A percentile compares a stretch with the other conserved stretches of the same genome.
phyloP scores from a whole-genome alignment of 2,329 filamentous ascomycete species.

The Dryadomyces quercivorus region DNA sequence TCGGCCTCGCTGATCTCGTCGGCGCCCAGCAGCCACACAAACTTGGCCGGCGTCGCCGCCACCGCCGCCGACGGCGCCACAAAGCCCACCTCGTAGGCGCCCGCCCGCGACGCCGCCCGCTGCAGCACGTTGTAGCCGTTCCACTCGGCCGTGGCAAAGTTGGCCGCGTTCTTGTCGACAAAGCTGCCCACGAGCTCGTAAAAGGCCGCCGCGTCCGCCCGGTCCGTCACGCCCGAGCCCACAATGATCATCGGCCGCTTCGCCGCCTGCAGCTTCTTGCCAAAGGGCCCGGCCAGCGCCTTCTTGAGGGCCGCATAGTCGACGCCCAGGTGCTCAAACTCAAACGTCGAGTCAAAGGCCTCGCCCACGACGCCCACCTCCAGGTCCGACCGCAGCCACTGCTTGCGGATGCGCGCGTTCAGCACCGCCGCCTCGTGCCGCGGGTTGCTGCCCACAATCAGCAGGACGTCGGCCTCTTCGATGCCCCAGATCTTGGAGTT shows the following conservation, averaged over 20 bases:
- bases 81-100: constrained; percentile 93
- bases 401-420: constrained; percentile 94
- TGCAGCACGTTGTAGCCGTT: constrained; percentile 97
- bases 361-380: constrained; percentile 88
- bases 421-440: constrained; percentile 90
- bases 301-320: constrained; percentile 73
- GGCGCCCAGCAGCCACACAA: constrained; percentile 91
- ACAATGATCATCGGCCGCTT: constrained; percentile 96
- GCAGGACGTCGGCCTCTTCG: constrained; percentile 83
- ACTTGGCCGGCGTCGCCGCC: constrained; percentile 78
- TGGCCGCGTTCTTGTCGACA: constrained; percentile 82
- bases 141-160: constrained; percentile 84
- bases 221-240: constrained; percentile 83
- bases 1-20: constrained; percentile 79
- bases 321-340: constrained; percentile 79
- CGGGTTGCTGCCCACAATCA: constrained; percentile 90
- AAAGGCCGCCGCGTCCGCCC: constrained; percentile 80
- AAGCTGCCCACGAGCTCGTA: constrained; percentile 86
- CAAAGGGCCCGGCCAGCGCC: constrained; percentile 74
- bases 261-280: constrained; percentile 79
- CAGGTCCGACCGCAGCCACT: constrained; percentile 91
- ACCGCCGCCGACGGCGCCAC: constrained; percentile 72
- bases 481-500: constrained; percentile 92
- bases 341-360: constrained; percentile 86
- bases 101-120: constrained; percentile 79